Evolutionary conservation across 2,329 filamentous ascomycete genomes (phyloP).

Genomic region (Fusarium staphyleae): DNA sequence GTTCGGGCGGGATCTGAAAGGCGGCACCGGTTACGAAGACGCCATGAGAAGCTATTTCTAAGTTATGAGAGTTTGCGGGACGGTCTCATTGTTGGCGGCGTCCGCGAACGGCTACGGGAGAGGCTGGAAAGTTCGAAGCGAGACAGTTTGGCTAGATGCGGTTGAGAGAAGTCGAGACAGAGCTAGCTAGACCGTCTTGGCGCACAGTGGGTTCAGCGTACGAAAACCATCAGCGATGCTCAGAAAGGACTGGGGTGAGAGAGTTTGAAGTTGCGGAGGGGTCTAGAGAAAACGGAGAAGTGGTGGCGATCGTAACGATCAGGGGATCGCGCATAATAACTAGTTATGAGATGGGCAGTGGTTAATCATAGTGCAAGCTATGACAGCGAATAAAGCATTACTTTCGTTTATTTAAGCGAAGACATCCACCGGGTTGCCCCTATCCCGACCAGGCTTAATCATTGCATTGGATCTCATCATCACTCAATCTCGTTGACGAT

Average conservation of each 20-base stretch:
- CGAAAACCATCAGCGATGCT: not conserved
- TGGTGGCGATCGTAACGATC: not conserved
- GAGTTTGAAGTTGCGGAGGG: not conserved
- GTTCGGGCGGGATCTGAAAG: conserved; percentile 84
- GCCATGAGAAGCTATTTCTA: conserved; percentile 83
- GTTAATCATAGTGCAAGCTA: too few species aligned
- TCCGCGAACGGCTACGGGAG: not conserved
- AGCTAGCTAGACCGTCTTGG: not conserved
- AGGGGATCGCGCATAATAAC: not conserved
- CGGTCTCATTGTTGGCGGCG: not conserved
- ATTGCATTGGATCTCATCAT: not conserved
- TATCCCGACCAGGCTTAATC: conserved; percentile 1
- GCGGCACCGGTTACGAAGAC: conserved; percentile 80
- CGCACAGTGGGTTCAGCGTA: not conserved
- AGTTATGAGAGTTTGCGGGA: not conserved
- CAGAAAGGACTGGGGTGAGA: not conserved
- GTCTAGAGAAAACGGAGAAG: not conserved
- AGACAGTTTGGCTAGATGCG: conserved; percentile 2
- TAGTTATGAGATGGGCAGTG: too few species aligned
- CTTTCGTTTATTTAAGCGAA: not conserved
- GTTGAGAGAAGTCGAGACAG: not conserved
- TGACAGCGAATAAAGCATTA: not conserved
- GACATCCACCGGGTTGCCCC: conserved; percentile 2
- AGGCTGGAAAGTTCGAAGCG: not conserved
- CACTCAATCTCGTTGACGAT: conserved; percentile 25